These are phyloP conservation scores for Leucoagaricus sp. DNA, from an alignment of 1,284 basidiomycete species.

Conservation along the genomic window DNA sequence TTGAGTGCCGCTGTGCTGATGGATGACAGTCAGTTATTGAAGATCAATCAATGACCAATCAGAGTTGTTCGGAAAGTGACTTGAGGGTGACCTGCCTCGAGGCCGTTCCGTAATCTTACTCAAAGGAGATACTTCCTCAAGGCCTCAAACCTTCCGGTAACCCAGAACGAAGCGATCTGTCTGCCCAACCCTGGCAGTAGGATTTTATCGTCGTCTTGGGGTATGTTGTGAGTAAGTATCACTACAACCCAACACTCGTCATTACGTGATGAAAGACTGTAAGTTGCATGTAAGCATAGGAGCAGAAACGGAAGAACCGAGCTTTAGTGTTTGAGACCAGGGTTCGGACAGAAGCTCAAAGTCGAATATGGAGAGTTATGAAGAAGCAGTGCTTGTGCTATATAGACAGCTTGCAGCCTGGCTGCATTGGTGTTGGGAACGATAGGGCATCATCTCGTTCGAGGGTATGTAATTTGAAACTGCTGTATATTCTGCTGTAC, in stretches of 20 bases:
- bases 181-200: neutral
- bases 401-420: neutral
- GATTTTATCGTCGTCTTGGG: neutral
- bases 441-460: neutral
- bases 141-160: conserved; percentile 9
- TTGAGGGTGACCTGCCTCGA: conserved; percentile 6
- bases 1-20: neutral
- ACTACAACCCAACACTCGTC: neutral
- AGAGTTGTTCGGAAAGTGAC: no score
- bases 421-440: neutral
- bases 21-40: no score
- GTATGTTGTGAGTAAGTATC: neutral
- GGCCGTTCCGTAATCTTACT: conserved; percentile 6
- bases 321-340: conserved; percentile 1
- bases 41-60: neutral
- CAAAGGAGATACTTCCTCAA: conserved; percentile 11
- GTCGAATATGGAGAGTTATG: neutral
- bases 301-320: conserved; percentile 2
- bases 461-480: neutral
- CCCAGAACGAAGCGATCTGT: conserved; percentile 9
- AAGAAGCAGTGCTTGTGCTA: neutral
- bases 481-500: no score
- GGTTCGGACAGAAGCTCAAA: conserved; percentile 6
- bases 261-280: neutral
- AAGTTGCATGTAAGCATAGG: no score